phyloP scores from a whole-genome alignment of 2,329 filamentous ascomycete genomes.

The Eutypella sp. region DNA sequence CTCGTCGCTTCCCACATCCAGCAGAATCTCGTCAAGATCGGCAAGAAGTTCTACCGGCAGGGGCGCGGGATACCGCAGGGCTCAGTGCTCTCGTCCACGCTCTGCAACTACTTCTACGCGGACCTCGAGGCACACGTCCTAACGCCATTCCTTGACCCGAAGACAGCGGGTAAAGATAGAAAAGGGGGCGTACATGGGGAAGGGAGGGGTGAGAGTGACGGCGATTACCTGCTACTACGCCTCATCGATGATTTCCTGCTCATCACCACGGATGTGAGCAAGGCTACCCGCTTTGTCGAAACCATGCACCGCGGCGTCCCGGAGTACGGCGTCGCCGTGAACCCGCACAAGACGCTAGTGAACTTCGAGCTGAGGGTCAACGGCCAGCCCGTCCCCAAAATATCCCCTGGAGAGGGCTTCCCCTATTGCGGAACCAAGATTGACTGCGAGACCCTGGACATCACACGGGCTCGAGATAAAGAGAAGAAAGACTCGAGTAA shows the following conservation, averaged over 20 bases:
- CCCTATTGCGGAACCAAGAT: constrained; percentile 86
- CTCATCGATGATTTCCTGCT: constrained; percentile 92
- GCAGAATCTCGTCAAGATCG: constrained; percentile 80
- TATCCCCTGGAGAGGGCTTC: constrained; percentile 48
- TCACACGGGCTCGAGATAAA: constrained; percentile 61
- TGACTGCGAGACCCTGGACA: constrained; percentile 66
- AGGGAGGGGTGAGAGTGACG: too few species aligned
- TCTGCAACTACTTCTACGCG: constrained; percentile 96
- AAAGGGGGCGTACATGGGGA: too few species aligned
- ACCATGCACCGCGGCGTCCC: constrained; percentile 76
- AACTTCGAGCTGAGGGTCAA: constrained; percentile 70
- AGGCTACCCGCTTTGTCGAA: constrained; percentile 69
- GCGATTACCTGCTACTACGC: constrained; percentile 68
- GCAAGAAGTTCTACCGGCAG: constrained; percentile 83
- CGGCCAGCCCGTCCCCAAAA: constrained; percentile 45
- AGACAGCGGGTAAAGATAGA: too few species aligned
- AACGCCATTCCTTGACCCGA: constrained; percentile 55
- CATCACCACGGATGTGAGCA: constrained; percentile 63
- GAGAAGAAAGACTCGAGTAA: constrained; percentile 44
- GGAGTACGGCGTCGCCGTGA: constrained; percentile 76
- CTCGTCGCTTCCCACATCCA: constrained; percentile 76
- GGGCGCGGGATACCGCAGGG: constrained; percentile 89
- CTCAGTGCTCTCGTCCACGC: constrained; percentile 75
- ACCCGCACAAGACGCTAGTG: constrained; percentile 70
- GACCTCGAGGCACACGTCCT: constrained; percentile 71